Conservation (phyloP, 2,329 filamentous ascomycete genomes). For the Botrytis aclada region DNA sequence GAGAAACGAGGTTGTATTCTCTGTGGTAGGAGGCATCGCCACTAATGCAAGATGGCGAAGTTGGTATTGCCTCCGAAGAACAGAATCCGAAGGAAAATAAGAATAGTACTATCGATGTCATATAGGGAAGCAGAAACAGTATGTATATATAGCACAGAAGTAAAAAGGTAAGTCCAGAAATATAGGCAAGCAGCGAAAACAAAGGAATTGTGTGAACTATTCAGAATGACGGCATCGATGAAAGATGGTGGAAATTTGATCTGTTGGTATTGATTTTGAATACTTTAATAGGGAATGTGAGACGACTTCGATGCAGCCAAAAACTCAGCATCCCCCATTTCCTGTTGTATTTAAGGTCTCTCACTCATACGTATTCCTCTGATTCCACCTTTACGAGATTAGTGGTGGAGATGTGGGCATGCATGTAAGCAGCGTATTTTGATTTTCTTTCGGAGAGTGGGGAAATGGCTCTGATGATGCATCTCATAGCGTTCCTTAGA, state of each 20-base stretch:
- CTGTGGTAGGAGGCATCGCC: neutral
- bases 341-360: neutral
- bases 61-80: neutral
- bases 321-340: neutral
- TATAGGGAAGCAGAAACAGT: neutral
- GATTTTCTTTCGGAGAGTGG: neutral
- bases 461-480: neutral
- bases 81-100: neutral
- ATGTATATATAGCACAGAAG: neutral
- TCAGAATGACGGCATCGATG: neutral
- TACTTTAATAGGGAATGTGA: neutral
- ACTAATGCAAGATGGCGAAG: neutral
- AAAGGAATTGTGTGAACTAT: neutral
- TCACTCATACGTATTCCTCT: neutral
- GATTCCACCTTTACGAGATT: neutral
- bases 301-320: neutral
- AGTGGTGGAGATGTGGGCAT: neutral
- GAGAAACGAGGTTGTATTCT: neutral
- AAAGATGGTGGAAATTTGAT: neutral
- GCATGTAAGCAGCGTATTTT: neutral
- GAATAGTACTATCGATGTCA: neutral
- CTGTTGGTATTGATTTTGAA: neutral
- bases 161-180: neutral
- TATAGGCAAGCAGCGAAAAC: neutral
- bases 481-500: neutral